Evolutionary conservation across 352 stramenopile species (phyloP).

Genomic region (Phytophthora melonis): DNA sequence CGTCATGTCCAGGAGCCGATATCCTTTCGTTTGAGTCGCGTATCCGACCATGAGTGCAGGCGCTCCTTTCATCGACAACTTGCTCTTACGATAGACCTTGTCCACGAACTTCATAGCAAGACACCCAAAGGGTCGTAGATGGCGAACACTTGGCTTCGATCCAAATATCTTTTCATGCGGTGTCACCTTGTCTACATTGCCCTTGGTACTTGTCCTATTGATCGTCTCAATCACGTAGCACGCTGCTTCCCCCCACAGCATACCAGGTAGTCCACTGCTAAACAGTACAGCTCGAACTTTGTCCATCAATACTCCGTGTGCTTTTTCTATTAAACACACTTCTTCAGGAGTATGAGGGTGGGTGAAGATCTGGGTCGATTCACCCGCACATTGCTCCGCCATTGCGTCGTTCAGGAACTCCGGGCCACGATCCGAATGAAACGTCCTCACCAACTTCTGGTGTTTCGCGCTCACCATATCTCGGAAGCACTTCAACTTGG

Average conservation of each 20-base stretch:
- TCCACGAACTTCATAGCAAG: too few relatives aligned
- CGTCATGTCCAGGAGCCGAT: too few relatives aligned
- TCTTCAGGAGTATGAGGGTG: not conserved
- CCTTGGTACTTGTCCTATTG: conserved; percentile 13
- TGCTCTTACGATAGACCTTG: too few relatives aligned
- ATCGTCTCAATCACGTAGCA: conserved; percentile 14
- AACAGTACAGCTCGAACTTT: not conserved
- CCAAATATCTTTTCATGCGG: conserved; percentile 13
- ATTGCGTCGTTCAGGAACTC: conserved; percentile 7
- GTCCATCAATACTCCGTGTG: not conserved
- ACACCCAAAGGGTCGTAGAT: too few relatives aligned
- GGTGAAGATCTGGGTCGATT: not conserved
- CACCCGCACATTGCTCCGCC: not conserved
- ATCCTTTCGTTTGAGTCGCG: too few relatives aligned
- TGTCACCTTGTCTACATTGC: conserved; percentile 18
- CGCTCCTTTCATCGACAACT: too few relatives aligned
- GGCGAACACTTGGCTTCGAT: too few relatives aligned
- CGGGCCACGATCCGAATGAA: conserved; percentile 21
- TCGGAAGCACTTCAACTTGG: conserved; percentile 2
- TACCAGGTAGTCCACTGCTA: not conserved
- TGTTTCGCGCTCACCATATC: not conserved
- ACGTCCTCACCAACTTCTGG: not conserved
- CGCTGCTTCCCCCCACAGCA: conserved; percentile 3
- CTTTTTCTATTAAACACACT: not conserved
- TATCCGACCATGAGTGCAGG: too few relatives aligned